Evolutionary conservation across 208 protist species (phyloP).

Genomic region (Leishmania tarentolae): DNA sequence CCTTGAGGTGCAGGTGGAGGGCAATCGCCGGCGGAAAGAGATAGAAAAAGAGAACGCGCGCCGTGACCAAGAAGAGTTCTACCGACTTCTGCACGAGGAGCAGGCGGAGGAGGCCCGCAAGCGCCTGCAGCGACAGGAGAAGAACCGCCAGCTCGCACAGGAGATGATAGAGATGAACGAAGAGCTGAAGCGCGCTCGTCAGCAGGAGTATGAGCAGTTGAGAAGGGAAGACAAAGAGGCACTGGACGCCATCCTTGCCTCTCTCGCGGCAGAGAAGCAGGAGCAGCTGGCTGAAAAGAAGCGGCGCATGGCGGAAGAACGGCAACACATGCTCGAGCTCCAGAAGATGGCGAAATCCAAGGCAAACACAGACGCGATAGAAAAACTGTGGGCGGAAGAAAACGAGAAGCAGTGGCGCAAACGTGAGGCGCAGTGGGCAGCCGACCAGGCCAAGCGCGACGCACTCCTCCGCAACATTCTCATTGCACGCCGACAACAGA

Average conservation of each 20-base stretch:
- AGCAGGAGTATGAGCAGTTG: conserved; percentile 79
- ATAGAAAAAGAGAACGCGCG: conserved; percentile 35
- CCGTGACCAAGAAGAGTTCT: conserved; percentile 67
- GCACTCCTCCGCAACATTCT: conserved; percentile 70
- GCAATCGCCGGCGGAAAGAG: conserved; percentile 62
- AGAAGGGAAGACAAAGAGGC: conserved; percentile 64
- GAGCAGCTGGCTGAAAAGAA: conserved; percentile 42
- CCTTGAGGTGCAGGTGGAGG: conserved; percentile 73
- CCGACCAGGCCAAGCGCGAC: conserved; percentile 65
- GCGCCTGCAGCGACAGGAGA: conserved; percentile 33
- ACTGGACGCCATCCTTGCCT: conserved; percentile 64
- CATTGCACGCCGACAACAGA: conserved; percentile 76
- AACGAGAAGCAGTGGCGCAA: conserved; percentile 82
- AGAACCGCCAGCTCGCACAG: conserved; percentile 39
- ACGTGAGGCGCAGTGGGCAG: conserved; percentile 73
- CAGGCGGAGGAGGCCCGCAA: conserved; percentile 51
- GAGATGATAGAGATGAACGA: conserved; percentile 82
- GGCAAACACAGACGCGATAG: conserved; percentile 52
- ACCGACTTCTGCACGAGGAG: conserved; percentile 75
- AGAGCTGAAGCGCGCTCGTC: conserved; percentile 59
- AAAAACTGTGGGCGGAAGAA: conserved; percentile 82
- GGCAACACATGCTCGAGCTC: conserved; percentile 54
- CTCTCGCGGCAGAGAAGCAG: conserved; percentile 58
- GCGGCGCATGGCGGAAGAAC: conserved; percentile 29
- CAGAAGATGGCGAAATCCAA: conserved; percentile 62